Evolutionary conservation across 495 filamentous ascomycete species (phyloP), one percentile per base, ranked within the genome.

Genomic region (Achaetomiella virescens): DNA sequence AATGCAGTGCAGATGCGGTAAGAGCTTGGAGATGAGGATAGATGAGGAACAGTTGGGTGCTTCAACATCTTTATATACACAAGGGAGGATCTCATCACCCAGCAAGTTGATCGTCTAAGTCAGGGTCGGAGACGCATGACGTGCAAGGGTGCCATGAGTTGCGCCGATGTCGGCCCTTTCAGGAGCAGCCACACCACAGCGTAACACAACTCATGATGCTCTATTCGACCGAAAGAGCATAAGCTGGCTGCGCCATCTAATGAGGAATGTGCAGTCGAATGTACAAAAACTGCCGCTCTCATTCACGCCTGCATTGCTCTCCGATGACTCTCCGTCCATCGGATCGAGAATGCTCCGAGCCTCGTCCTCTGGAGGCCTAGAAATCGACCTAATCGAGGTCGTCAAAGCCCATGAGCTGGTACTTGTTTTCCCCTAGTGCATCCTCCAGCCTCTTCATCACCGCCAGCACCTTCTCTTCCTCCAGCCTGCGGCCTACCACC

Each of bases 391-490:
- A 64, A 20, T 67, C 59, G 6, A 68, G 61, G 31, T 44, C 49
- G 14, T 45, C 52, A 24, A 66, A n/a, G 14, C 88, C 82, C 52
- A 95, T 57, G 21, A 87, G 67, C 57, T 78, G 57, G 66, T 91
- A 95, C 59, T 78, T 84, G 18, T 81, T 68, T 44, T 80, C 72
- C n/a, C 85, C 86, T 37, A 95, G 68, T 0, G 84, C 86, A 56
- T 81, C 75, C 68, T 95, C 87, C 8, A 95, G 72, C 47, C 79
- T 78, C 63, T 86, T 77, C 92, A 97, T 96, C 20, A 88, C 77
- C 0, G 86, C 85, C 56, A 96, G 71, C 12, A 96, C 89, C 72
- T 95, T 95, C 77, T 97, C 93, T 69, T 98, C 92, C 68, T 95
- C 81, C 66, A 95, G 78, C 29, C 91, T 78, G 52, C 86, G 79